These are phyloP conservation scores for Saccharomyces hybrid DNA, from an alignment of 1,139 yeast species.

Conservation along the genomic window DNA sequence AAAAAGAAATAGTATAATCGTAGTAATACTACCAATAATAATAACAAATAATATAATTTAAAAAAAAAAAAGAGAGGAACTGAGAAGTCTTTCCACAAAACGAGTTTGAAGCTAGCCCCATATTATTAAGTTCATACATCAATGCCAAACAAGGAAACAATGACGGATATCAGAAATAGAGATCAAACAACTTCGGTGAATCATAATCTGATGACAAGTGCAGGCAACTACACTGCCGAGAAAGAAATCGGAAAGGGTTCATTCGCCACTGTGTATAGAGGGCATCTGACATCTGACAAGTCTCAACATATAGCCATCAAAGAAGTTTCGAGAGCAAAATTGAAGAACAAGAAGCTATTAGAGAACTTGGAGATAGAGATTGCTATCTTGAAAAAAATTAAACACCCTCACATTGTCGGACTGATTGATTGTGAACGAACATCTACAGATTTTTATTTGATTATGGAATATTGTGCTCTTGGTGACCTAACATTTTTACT, in stretches of 20 bases:
- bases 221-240: slow-evolving; percentile 26
- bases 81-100: neutral
- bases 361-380: slow-evolving; percentile 92
- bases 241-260: slow-evolving; percentile 87
- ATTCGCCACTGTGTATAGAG: slow-evolving; percentile 88
- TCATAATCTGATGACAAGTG: slow-evolving; percentile 9
- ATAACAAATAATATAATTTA: neutral
- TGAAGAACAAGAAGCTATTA: slow-evolving; percentile 75
- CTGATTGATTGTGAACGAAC: slow-evolving; percentile 78
- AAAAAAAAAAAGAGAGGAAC: neutral
- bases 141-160: neutral
- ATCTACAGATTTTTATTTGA: slow-evolving; percentile 69
- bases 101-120: neutral
- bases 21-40: neutral
- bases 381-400: slow-evolving; percentile 71
- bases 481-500: slow-evolving; percentile 90
- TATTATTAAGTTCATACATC: neutral
- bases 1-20: neutral
- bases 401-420: slow-evolving; percentile 89
- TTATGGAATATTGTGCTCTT: slow-evolving; percentile 96
- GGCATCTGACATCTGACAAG: slow-evolving; percentile 32
- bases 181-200: slow-evolving; percentile 4
- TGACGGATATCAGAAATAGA: neutral
- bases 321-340: slow-evolving; percentile 73
- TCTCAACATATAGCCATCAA: slow-evolving; percentile 56